Conservation (phyloP, 2,329 filamentous ascomycete genomes). For the Diplodia scrobiculata region DNA sequence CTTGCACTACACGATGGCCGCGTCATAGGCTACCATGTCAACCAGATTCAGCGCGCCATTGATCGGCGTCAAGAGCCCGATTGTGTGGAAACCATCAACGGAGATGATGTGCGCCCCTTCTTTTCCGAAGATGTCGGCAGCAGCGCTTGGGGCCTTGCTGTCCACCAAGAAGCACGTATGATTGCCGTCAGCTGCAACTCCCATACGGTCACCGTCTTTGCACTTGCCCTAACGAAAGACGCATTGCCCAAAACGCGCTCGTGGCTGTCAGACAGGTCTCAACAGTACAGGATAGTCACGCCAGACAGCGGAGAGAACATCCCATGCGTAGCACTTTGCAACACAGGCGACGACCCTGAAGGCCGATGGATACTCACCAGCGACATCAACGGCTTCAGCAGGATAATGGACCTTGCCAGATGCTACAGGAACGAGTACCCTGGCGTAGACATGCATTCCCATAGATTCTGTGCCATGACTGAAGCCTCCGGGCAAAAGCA, state of each 20-base stretch:
- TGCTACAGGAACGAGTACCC: slow-evolving; percentile 10
- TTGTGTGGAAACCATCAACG: slow-evolving; percentile 39
- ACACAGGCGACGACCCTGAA: slow-evolving; percentile 57
- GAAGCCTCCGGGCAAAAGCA: not conserved
- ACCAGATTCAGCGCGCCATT: slow-evolving; percentile 37
- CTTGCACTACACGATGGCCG: slow-evolving; percentile 62
- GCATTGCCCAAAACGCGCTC: not conserved
- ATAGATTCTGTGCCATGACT: slow-evolving; percentile 13
- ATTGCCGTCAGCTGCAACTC: slow-evolving; percentile 85
- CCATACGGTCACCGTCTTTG: slow-evolving; percentile 59
- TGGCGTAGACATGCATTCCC: slow-evolving; percentile 4
- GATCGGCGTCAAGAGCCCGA: slow-evolving; percentile 29
- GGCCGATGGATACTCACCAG: slow-evolving; percentile 61
- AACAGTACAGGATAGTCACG: slow-evolving; percentile 10
- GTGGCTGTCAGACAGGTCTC: slow-evolving; percentile 11
- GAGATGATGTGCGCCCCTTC: slow-evolving; percentile 57
- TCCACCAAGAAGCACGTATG: slow-evolving; percentile 78
- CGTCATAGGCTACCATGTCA: slow-evolving; percentile 48
- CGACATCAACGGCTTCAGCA: slow-evolving; percentile 56
- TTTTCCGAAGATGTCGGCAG: slow-evolving; percentile 73
- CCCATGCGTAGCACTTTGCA: slow-evolving; percentile 61
- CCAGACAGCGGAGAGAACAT: slow-evolving; percentile 52
- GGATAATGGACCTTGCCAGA: slow-evolving; percentile 51
- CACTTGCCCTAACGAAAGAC: slow-evolving; percentile 55
- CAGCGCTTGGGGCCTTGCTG: slow-evolving; percentile 86